Conservation (phyloP, 768 basidiomycete genomes). For the Tephrocybe sp. region DNA sequence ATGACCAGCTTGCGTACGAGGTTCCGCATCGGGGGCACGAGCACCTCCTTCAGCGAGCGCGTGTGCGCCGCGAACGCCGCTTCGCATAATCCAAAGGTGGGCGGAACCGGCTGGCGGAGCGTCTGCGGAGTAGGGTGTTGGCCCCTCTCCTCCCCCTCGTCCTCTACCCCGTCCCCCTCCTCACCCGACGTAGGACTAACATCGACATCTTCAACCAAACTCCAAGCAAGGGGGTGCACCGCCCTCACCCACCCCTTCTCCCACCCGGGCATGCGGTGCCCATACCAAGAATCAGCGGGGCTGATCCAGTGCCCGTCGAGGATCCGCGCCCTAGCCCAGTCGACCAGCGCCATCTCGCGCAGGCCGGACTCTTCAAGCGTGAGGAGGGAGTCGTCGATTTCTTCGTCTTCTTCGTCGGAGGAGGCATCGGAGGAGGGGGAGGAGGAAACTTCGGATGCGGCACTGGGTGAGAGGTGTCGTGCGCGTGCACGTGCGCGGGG, state of each 20-base stretch:
- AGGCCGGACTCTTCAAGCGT: conserved; percentile 42
- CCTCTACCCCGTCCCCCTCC: too few relatives aligned
- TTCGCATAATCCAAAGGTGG: conserved; percentile 64
- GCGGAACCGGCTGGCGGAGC: conserved; percentile 53
- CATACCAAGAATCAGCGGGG: conserved; percentile 71
- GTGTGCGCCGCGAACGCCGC: conserved; percentile 58
- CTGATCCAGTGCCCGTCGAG: conserved; percentile 77
- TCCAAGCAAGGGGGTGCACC: conserved; percentile 67
- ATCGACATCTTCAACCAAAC: too few relatives aligned
- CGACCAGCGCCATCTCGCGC: conserved; percentile 59
- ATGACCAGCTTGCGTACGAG: conserved; percentile 65
- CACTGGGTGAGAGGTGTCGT: too few relatives aligned
- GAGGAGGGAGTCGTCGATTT: conserved; percentile 37
- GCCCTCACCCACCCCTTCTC: conserved; percentile 36
- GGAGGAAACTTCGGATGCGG: too few relatives aligned
- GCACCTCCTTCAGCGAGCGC: conserved; percentile 57
- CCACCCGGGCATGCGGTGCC: conserved; percentile 33
- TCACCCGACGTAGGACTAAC: too few relatives aligned
- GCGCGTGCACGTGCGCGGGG: too few relatives aligned
- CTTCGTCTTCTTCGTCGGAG: too few relatives aligned
- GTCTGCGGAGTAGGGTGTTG: conserved; percentile 51
- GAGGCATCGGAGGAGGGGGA: too few relatives aligned
- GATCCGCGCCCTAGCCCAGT: conserved; percentile 72
- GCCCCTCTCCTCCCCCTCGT: background rate
- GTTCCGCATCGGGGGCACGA: conserved; percentile 68